A percentile compares a stretch with the other conserved stretches of the same genome.
phyloP scores from a whole-genome alignment of 192 early-diverging fungal genomes.

The Gonapodya prolifera region DNA sequence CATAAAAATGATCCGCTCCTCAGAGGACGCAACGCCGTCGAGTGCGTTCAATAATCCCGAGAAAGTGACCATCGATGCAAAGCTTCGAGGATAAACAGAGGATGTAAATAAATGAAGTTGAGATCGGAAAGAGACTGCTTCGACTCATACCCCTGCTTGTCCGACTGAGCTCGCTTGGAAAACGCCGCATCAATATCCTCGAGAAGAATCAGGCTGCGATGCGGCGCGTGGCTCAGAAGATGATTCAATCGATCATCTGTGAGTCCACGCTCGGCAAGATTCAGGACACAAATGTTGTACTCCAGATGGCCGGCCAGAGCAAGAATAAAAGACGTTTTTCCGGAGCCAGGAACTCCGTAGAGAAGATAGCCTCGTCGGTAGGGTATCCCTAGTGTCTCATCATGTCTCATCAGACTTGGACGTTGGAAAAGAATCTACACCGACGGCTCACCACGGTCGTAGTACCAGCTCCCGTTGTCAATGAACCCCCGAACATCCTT shows the following conservation, averaged over 20 bases:
- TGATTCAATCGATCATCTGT: conserved; percentile 76
- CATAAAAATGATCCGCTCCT: conserved; percentile 82
- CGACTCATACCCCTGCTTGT: conserved; percentile 47
- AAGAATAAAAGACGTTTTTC: conserved; percentile 87
- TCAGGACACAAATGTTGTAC: conserved; percentile 81
- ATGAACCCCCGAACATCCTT: conserved; percentile 63
- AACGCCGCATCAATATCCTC: conserved; percentile 83
- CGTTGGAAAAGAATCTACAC: conserved; percentile 8
- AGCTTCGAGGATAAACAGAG: background rate
- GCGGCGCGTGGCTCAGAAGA: conserved; percentile 62
- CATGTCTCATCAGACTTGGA: background rate
- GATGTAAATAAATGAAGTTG: background rate
- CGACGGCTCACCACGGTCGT: conserved; percentile 41
- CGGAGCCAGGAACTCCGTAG: conserved; percentile 78
- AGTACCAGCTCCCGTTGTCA: conserved; percentile 69
- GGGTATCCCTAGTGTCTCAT: conserved; percentile 45
- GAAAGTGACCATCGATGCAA: conserved; percentile 72
- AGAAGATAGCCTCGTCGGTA: conserved; percentile 80
- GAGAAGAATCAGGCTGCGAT: conserved; percentile 63
- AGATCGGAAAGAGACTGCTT: background rate
- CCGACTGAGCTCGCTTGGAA: conserved; percentile 48
- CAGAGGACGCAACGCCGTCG: conserved; percentile 75
- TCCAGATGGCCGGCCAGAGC: conserved; percentile 73
- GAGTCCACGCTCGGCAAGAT: conserved; percentile 65
- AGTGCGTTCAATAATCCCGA: conserved; percentile 78